phyloP scores from a whole-genome alignment of 331 rosid species.

The Stylosanthes scabra region DNA sequence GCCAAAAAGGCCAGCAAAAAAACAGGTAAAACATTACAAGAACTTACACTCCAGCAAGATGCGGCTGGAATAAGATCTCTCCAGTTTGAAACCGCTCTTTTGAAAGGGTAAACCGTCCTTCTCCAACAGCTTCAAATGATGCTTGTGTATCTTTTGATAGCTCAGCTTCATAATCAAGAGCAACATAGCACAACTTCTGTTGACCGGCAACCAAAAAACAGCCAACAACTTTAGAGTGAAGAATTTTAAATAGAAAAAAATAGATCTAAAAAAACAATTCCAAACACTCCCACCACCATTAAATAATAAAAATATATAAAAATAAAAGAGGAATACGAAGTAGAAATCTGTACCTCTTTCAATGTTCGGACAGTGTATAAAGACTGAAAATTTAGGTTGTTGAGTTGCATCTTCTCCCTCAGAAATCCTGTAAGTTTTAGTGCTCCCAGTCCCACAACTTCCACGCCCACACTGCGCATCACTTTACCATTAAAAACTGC shows the following conservation, averaged over 20 bases:
- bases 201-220: conserved; percentile 27
- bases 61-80: conserved; percentile 82
- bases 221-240: conserved; percentile 29
- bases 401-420: conserved; percentile 78
- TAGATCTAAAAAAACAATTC: not conserved
- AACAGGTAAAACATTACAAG: conserved; percentile 8
- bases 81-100: conserved; percentile 89
- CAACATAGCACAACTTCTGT: conserved; percentile 84
- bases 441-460: conserved; percentile 88
- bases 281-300: too few species aligned
- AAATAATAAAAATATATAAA: too few species aligned
- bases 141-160: conserved; percentile 62
- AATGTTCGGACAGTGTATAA: conserved; percentile 77
- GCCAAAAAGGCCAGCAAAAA: not conserved
- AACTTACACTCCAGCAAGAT: conserved; percentile 80
- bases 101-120: conserved; percentile 76
- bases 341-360: conserved; percentile 68
- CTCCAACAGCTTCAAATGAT: conserved; percentile 63
- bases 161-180: conserved; percentile 86
- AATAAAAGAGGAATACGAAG: too few species aligned
- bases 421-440: conserved; percentile 80
- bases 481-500: conserved; percentile 80
- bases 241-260: conserved; percentile 10
- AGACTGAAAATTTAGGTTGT: conserved; percentile 66
- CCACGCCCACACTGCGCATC: conserved; percentile 83